Evolutionary conservation across 345 rosid species (phyloP), one percentile per base, ranked within the genome.

Genomic region (Eucalyptus leucophloia): DNA sequence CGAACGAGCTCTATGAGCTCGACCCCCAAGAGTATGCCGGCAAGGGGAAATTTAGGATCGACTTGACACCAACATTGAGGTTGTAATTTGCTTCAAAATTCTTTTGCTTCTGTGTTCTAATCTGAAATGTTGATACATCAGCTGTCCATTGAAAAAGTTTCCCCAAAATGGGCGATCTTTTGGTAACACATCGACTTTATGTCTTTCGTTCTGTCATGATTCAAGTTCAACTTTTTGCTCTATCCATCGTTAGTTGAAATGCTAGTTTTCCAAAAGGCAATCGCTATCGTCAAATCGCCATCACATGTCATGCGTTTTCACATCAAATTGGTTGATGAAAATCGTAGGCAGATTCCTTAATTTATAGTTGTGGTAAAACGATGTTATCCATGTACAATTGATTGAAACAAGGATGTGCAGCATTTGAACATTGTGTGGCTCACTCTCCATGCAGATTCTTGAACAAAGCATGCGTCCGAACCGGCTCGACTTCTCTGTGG

Each of bases 381-480:
- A 24, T 58, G 65, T 58, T 58, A 26, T 24, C 7, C 65, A 58
- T 26, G n/a, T 7, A 58, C n/a, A 58, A 58, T 58, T 26, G 30
- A 58, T 58, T 58, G n/a, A 58, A 58, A 58, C 65, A 58, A 58
- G 65, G 65, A 58, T 58, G 32, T 60, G 67, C 32, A 47, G 8
- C 56, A 47, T 60, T 23, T 32, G 37, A 45, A 69, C 23, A 11
- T 14, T 72, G 56, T 23, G 16, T 21, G 8, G 21, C 58, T 42
- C 67, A 37, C 51, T 60, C 32, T 37, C 30, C 23, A 11, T 91
- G 91, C 89, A 97, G 98, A 92, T 94, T 97, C 86, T 90, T 98
- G 56, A 93, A 92, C 90, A 96, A 92, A 93, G 98, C 99, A 65
- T 92, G 96, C 60, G 94, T 96, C 42, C 93, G 91, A 90, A 94